Base-by-base conservation (phyloP, 2,329 filamentous ascomycete species). In the Setomelanomma holmii region DNA sequence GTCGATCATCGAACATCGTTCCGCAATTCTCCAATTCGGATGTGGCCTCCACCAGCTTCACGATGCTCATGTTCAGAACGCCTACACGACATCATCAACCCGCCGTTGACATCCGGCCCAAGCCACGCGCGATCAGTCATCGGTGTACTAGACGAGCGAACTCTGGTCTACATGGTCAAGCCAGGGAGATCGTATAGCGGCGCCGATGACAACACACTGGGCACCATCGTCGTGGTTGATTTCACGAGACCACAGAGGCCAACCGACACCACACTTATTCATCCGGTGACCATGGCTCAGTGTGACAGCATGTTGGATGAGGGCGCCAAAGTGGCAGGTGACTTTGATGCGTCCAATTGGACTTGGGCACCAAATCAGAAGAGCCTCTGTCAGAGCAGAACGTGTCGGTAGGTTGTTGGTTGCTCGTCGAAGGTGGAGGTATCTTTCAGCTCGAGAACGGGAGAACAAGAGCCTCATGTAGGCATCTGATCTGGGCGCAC, bases 81-180 rank as follows among this genome's bases (percentile, higher is more conserved):
- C 4, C 47, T 74, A 7, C 73, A 76, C 45, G 33, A 30, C 4
- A 75, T 75, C 33, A 46, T 75, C 21, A 74, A 73, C 47, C 71
- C 69, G 3, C 36, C 51, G 2, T 17, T 65, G 22, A 43, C 55
- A 4, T 47, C 54, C 7, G 54, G 55, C 1, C 42, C 41, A 1
- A 45, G 36, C 11, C 40, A 51, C n/a, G 51, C 49, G 16, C 58
- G 60, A 4, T 60, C 48, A n/a, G 56, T 75, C 14, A 64, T 59
- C 7, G 71, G 66, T 5, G 56, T 60, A 4, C 48, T 70, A 1
- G 73, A 76, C 43, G 69, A 71, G 35, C 49, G 71, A 4, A 68
- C 60, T 21, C 47, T 76, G 1, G 66, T 76, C 1, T 75, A 72
- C 50, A 67, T 75, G 68, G 50, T 74, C 20, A 64, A 60, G 11